Evolutionary conservation across 2,329 filamentous ascomycete genomes (phyloP).

Genomic region (Aspergillus fijiensis): DNA sequence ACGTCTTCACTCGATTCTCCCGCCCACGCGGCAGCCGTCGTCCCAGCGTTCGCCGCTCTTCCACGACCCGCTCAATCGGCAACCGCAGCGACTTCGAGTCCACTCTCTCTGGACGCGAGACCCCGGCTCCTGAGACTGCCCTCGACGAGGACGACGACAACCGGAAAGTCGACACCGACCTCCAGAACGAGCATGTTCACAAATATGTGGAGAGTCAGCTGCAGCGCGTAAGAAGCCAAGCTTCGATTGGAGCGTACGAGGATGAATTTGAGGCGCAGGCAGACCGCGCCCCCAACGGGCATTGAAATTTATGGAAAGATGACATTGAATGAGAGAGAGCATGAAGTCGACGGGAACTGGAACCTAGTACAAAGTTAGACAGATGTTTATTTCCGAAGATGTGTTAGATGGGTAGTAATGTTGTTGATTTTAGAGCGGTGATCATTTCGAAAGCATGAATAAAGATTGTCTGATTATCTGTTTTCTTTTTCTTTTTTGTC

Average conservation of each 20-base stretch:
- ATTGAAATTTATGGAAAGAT: constrained; percentile 13
- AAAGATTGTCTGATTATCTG: too few relatives aligned
- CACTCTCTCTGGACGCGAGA: constrained; percentile 37
- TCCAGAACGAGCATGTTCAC: constrained; percentile 69
- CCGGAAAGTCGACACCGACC: constrained; percentile 48
- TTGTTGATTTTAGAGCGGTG: too few relatives aligned
- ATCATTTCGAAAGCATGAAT: too few relatives aligned
- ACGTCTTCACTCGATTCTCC: constrained; percentile 66
- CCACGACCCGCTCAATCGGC: constrained; percentile 79
- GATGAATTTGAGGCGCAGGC: constrained; percentile 64
- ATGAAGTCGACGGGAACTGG: not conserved
- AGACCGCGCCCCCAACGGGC: constrained; percentile 42
- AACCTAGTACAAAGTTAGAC: constrained; percentile 1
- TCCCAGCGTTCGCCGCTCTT: constrained; percentile 69
- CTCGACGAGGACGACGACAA: constrained; percentile 33
- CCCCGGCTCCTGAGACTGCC: constrained; percentile 31
- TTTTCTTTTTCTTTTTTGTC: too few relatives aligned
- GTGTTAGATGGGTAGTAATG: too few relatives aligned
- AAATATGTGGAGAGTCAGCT: constrained; percentile 81
- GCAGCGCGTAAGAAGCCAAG: constrained; percentile 65
- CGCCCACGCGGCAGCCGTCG: constrained; percentile 46
- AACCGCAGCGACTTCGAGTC: constrained; percentile 74
- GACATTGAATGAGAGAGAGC: constrained; percentile 9
- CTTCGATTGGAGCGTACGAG: constrained; percentile 51
- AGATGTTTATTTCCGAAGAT: too few relatives aligned